These are phyloP conservation scores for Ustilaginoidea virens DNA, from an alignment of 2,329 filamentous ascomycete species.

Conservation along the genomic window DNA sequence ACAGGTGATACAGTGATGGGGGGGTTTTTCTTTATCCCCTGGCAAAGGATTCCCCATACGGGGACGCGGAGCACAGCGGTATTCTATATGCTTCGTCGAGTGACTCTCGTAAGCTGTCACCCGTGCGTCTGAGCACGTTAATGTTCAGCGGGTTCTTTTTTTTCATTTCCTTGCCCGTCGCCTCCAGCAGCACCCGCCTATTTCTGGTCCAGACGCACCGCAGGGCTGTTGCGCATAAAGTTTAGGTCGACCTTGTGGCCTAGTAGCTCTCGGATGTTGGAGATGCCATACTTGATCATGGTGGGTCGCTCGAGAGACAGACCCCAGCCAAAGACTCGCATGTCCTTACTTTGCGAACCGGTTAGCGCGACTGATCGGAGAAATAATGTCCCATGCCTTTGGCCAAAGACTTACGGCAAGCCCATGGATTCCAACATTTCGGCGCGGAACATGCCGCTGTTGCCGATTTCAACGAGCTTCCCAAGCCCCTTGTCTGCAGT, in stretches of 20 bases:
- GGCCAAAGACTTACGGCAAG: constrained; percentile 40
- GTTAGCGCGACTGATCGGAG: too few species aligned
- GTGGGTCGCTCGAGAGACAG: constrained; percentile 85
- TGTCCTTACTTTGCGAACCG: constrained; percentile 38
- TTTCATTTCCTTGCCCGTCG: background rate
- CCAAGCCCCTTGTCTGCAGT: constrained; percentile 52
- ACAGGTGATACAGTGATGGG: too few species aligned
- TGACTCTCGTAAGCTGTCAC: too few species aligned
- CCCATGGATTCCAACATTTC: constrained; percentile 97
- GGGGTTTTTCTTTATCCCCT: too few species aligned
- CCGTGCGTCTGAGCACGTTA: background rate
- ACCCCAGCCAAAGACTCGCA: constrained; percentile 90
- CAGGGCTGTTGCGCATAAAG: constrained; percentile 84
- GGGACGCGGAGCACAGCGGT: too few species aligned
- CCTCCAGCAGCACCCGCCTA: constrained; percentile 22
- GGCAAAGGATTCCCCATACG: too few species aligned
- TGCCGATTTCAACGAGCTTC: constrained; percentile 94
- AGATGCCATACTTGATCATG: constrained; percentile 90
- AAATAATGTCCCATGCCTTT: too few species aligned
- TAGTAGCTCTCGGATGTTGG: constrained; percentile 81
- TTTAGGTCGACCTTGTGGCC: constrained; percentile 91
- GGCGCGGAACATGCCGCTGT: constrained; percentile 96
- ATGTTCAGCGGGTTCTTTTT: background rate
- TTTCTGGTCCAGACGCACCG: constrained; percentile 77
- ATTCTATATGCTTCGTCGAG: too few species aligned